Evolutionary conservation across 1,284 basidiomycete genomes (phyloP).

Genomic region (Vanrija humicola): DNA sequence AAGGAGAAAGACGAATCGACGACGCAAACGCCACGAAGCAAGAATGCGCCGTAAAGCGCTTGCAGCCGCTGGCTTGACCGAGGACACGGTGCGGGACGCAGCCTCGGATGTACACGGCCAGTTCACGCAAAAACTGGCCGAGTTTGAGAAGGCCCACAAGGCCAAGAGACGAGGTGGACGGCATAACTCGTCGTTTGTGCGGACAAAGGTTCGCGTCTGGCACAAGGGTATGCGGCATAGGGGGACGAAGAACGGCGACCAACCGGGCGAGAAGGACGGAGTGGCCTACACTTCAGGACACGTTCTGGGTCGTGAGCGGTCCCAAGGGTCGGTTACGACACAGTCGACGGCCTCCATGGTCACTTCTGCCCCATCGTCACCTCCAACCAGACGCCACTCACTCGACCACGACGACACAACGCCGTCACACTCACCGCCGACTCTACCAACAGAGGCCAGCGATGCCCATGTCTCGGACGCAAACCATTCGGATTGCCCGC

Average conservation of each 20-base stretch:
- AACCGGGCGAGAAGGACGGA: not conserved
- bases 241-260: no score
- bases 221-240: conserved; percentile 19
- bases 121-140: conserved; percentile 32
- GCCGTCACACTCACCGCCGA: not conserved
- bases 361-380: no score
- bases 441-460: not conserved
- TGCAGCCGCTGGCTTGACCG: conserved; percentile 35
- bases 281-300: not conserved
- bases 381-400: no score
- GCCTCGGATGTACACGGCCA: conserved; percentile 14
- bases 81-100: conserved; percentile 25
- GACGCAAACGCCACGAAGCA: conserved; percentile 36
- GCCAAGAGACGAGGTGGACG: conserved; percentile 14
- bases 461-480: not conserved
- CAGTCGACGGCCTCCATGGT: no score
- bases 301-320: not conserved
- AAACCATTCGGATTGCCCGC: not conserved
- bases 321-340: not conserved
- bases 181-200: conserved; percentile 24
- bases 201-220: conserved; percentile 38
- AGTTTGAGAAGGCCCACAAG: conserved; percentile 31
- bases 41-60: conserved; percentile 38
- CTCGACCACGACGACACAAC: no score
- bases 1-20: conserved; percentile 36